Conservation (phyloP, 805 yeast species). For the Yueomyces sinensis region DNA sequence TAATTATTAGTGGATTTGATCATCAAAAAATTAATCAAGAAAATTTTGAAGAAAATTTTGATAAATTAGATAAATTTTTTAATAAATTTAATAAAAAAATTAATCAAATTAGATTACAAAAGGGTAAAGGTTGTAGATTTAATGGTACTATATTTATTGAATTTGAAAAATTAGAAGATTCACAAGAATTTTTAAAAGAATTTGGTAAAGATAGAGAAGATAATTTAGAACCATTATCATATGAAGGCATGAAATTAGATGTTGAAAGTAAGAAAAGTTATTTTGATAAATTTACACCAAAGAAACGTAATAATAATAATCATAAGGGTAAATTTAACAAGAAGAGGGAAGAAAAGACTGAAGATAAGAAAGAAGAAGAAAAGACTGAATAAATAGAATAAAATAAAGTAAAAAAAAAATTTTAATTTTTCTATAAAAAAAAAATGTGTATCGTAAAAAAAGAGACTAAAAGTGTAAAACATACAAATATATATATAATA, state of each 20-base stretch:
- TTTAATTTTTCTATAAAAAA: too few species aligned
- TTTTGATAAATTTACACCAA: constrained; percentile 23
- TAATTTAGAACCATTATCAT: constrained; percentile 13
- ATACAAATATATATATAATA: too few species aligned
- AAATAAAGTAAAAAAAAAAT: too few species aligned
- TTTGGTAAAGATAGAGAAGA: constrained; percentile 4
- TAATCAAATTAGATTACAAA: constrained; percentile 65
- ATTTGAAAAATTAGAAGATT: constrained; percentile 56
- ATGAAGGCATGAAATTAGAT: constrained; percentile 17
- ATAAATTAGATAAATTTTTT: constrained; percentile 62
- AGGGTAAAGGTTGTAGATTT: constrained; percentile 56
- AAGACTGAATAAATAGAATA: neutral
- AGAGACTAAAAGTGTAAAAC: too few species aligned
- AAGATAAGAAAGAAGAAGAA: neutral
- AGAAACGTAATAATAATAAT: constrained; percentile 17
- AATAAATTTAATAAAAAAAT: constrained; percentile 30
- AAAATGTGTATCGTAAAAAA: too few species aligned
- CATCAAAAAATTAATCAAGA: constrained; percentile 5
- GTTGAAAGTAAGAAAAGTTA: constrained; percentile 20
- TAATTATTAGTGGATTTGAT: constrained; percentile 60
- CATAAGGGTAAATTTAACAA: neutral
- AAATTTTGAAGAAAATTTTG: constrained; percentile 29
- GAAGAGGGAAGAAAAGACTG: neutral
- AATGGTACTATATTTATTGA: constrained; percentile 73
- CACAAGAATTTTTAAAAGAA: constrained; percentile 43